Base-by-base conservation (phyloP, 2,329 filamentous ascomycete species). In the Microsporum ferrugineum region DNA sequence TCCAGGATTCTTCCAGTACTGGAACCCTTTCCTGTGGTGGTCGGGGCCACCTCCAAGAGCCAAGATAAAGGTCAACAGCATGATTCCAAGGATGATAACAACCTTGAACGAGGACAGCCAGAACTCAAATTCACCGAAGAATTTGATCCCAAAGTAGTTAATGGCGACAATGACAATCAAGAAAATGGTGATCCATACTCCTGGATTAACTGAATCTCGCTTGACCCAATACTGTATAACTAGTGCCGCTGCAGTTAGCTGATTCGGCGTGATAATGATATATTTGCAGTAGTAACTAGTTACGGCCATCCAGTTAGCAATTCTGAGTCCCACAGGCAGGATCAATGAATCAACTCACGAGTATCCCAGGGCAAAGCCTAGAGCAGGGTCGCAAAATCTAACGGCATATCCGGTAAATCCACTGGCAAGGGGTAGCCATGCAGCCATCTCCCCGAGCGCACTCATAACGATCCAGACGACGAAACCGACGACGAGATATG, bases 251-350 rank as follows among this genome's bases (percentile, higher is more conserved):
- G 89, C 89, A 0, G 89, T 94, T 43, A 95, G 77, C 71, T 95
- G 89, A 69, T 94, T 94, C 0, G 90, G 89, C 0, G 88, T 91
- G 57, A 88, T 82, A 68, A 95, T 91, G 71, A 94, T 88, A 72
- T 94, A 94, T 71, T 83, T 91, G 75, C 85, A 82, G 82, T 84
- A 88, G 66, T 74, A 76, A 36, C 73, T 76, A 63, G 0, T 78
- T 60, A 78, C 39, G 78, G 76, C 76, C 78, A 64, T 78, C 78
- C 2, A 65, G 59, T 58, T 58, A 53, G 39, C 39, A 47, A 36
- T 27, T 10, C 7, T 17, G 2, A 51, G 8, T 2, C 5, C 7
- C 10, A 27, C 10, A 29, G 38, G 12, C 5, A 45, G 10, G 7
- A 55, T 34, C 5, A 12, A 29, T 33, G 7, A 6, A 86, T 64